These are phyloP conservation scores for Rhizopogon rudus DNA, from an alignment of 768 basidiomycete genomes.

Conservation along the genomic window DNA sequence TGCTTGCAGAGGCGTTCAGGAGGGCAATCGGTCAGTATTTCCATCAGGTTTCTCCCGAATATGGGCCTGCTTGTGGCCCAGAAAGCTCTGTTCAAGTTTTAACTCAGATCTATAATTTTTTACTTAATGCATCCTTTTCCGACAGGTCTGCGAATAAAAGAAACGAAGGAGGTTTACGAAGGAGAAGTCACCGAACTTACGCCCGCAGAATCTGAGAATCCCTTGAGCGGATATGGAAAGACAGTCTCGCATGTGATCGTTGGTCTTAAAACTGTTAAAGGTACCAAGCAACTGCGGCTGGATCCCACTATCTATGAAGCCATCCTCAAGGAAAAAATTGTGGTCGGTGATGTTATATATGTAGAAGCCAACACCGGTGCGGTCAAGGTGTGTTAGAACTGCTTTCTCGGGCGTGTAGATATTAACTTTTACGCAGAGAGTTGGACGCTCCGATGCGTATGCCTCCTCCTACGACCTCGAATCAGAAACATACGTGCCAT, in stretches of 20 bases:
- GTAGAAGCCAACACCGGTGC: constrained; percentile 92
- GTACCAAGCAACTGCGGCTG: constrained; percentile 90
- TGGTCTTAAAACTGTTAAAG: constrained; percentile 88
- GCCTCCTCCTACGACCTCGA: constrained; percentile 97
- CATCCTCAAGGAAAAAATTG: constrained; percentile 95
- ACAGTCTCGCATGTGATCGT: constrained; percentile 98
- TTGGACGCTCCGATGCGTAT: constrained; percentile 95
- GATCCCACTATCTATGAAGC: constrained; percentile 97
- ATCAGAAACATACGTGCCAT: constrained; percentile 96
- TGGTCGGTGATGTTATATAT: constrained; percentile 95
- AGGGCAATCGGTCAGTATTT: constrained; percentile 82
- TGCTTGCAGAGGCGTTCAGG: constrained; percentile 90
- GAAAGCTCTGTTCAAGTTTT: not conserved
- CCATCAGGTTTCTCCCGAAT: not conserved
- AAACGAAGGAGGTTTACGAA: constrained; percentile 98
- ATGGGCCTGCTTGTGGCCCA: not conserved
- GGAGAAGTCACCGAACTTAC: constrained; percentile 98
- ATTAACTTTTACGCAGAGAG: constrained; percentile 50
- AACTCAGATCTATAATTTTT: not conserved
- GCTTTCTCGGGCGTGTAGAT: not conserved
- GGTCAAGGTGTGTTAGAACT: constrained; percentile 64
- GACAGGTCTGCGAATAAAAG: constrained; percentile 93
- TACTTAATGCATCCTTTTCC: not conserved
- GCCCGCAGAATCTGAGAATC: constrained; percentile 95
- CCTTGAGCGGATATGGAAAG: constrained; percentile 95